These are phyloP conservation scores for Gracilaria vermiculophylla DNA, from an alignment of 23 red algal genomes.

Conservation along the genomic window DNA sequence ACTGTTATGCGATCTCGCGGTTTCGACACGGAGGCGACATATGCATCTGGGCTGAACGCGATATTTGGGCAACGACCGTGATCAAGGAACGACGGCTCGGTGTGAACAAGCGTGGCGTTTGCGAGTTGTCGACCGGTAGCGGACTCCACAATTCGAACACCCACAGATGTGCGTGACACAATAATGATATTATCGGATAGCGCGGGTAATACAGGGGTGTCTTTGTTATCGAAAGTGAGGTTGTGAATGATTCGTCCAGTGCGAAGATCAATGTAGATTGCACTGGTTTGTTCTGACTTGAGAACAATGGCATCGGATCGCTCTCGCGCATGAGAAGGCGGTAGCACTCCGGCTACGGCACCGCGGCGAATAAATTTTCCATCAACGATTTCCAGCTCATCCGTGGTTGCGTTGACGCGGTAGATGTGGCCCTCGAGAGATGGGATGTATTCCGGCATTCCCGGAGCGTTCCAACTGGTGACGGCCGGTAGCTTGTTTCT, in stretches of 20 bases:
- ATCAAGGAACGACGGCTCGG: conserved; percentile 48
- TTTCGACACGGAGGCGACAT: conserved; percentile 11
- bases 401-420: conserved; percentile 37
- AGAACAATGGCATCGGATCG: conserved; percentile 45
- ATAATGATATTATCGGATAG: conserved; percentile 53
- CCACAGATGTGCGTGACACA: conserved; percentile 45
- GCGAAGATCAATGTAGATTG: conserved; percentile 46
- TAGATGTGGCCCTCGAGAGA: conserved; percentile 62
- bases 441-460: conserved; percentile 55
- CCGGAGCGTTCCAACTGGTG: conserved; percentile 53
- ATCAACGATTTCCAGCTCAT: conserved; percentile 41
- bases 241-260: conserved; percentile 44
- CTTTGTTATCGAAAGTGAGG: conserved; percentile 11
- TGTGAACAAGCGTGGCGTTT: conserved; percentile 68
- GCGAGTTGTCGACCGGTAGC: conserved; percentile 45
- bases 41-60: background rate
- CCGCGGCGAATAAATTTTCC: conserved; percentile 25
- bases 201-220: conserved; percentile 13
- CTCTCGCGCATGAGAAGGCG: background rate
- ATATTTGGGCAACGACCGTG: conserved; percentile 41
- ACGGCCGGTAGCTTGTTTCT: conserved; percentile 32
- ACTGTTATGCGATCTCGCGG: conserved; percentile 52
- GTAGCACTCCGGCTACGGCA: background rate
- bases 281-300: conserved; percentile 11
- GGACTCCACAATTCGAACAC: conserved; percentile 58